Base-by-base conservation (phyloP, 495 filamentous ascomycete genomes). In the Penicillium egyptiacum region DNA sequence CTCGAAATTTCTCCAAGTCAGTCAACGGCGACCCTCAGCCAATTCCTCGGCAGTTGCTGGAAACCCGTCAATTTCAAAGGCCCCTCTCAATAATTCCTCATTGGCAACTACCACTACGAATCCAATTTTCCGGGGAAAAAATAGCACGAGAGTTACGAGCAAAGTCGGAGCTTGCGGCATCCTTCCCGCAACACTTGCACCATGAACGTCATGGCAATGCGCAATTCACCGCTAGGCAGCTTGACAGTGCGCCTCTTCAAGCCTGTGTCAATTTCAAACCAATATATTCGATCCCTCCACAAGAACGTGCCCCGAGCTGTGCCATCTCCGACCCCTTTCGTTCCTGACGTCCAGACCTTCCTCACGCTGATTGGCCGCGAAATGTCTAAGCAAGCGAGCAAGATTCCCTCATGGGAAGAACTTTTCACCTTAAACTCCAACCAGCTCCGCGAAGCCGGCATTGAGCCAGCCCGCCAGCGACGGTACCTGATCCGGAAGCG, bases 321-420 rank as follows among this genome's bases (percentile, higher is more conserved):
- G 46, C 93, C 93, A 3, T 53, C 75, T 9, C 85, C 90, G 5
- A 97, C 87, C 9, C 86, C 88, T 11, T 91, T 93, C 65, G 85
- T 97, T 47, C 94, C 94, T 11, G 88, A 98, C 66, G 83, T 88
- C 51, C 90, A 80, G 55, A 96, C 92, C 48, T 98, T 98, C 76
- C 89, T 98, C 56, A 88, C 82, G 6, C 73, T 96, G 30, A 98
- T 98, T 75, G 94, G 94, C 66, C 94, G 94, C 56, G 84, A 85
- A 60, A 83, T 96, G 61, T 82, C 80, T 50, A 82, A 88, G 60
- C 90, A 97, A 72, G 83, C 86, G 11, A 74, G 85, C 66, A 82
- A 98, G 69, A 87, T 98, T 58, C 83, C 87, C 5, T 86, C 86
- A 28, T 98, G 94, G 94, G 89, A 92, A 23, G 81, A 88, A 8